Evolutionary conservation across 805 yeast species (phyloP).

Genomic region (Wickerhamomyces canadensis): DNA sequence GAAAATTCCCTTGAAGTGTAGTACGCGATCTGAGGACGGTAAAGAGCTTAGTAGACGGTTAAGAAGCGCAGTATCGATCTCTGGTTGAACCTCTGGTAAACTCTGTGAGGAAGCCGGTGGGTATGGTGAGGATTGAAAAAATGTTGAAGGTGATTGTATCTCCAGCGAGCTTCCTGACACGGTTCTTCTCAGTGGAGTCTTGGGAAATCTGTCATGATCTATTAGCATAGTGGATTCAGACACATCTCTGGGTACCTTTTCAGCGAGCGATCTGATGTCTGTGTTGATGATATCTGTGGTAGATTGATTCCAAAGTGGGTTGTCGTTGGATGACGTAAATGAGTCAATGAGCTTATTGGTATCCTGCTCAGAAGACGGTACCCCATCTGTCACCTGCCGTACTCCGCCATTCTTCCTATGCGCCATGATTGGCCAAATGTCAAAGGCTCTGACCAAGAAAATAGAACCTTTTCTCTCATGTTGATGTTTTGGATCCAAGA

Average conservation of each 20-base stretch:
- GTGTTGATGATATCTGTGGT: conserved; percentile 1
- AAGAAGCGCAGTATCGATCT: conserved; percentile 11
- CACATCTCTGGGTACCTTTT: conserved; percentile 5
- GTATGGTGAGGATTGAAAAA: conserved; percentile 1
- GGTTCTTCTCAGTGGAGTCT: conserved; percentile 16
- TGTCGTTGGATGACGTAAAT: not conserved
- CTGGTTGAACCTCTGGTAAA: conserved; percentile 1
- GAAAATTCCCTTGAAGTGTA: conserved; percentile 17
- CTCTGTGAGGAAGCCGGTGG: conserved; percentile 1
- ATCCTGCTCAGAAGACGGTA: not conserved
- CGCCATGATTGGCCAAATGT: no score
- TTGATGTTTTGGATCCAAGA: no score
- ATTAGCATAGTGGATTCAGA: conserved; percentile 20
- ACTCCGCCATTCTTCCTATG: conserved; percentile 1
- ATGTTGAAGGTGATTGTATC: conserved; percentile 2
- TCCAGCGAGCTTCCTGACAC: conserved; percentile 21
- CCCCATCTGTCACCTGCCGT: conserved; percentile 3
- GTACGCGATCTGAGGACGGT: conserved; percentile 4
- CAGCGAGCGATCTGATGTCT: not conserved
- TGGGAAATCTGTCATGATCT: conserved; percentile 7
- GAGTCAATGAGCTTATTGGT: not conserved
- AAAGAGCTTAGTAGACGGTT: conserved; percentile 5
- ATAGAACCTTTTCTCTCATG: no score
- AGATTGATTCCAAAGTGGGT: not conserved
- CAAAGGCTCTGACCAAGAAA: no score